phyloP scores from a whole-genome alignment of 345 rosid genomes.

The Salix viminalis region DNA sequence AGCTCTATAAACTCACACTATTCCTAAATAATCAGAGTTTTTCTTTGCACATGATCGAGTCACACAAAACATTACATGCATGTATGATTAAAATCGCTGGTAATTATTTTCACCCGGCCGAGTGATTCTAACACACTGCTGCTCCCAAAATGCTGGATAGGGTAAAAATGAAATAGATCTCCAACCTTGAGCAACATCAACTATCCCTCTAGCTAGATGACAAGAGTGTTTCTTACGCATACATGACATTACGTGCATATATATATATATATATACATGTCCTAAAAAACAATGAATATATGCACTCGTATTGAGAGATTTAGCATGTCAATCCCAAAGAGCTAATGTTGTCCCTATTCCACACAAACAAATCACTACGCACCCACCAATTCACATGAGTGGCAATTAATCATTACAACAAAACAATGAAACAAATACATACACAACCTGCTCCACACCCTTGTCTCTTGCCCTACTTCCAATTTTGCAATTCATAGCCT shows the following conservation, averaged over 20 bases:
- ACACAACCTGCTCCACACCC: constrained; percentile 16
- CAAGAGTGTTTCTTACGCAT: not conserved
- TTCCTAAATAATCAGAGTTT: no score
- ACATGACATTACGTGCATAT: not conserved
- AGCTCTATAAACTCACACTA: no score
- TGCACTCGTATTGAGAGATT: not conserved
- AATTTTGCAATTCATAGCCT: constrained; percentile 2
- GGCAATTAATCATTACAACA: constrained; percentile 31
- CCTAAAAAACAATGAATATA: not conserved
- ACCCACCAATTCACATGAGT: constrained; percentile 37
- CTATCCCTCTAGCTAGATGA: not conserved
- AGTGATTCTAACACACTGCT: not conserved
- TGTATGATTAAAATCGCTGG: not conserved
- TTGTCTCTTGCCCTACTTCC: constrained; percentile 28
- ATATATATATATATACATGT: not conserved
- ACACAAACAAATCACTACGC: constrained; percentile 23
- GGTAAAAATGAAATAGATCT: not conserved
- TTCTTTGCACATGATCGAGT: no score
- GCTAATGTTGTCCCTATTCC: constrained; percentile 19
- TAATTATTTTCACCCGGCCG: not conserved
- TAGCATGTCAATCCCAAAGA: not conserved
- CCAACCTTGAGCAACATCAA: not conserved
- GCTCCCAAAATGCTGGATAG: not conserved
- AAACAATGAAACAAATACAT: constrained; percentile 22
- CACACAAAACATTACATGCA: no score